Evolutionary conservation across 2,329 filamentous ascomycete genomes (phyloP).

Genomic region (Microsporum ferrugineum): DNA sequence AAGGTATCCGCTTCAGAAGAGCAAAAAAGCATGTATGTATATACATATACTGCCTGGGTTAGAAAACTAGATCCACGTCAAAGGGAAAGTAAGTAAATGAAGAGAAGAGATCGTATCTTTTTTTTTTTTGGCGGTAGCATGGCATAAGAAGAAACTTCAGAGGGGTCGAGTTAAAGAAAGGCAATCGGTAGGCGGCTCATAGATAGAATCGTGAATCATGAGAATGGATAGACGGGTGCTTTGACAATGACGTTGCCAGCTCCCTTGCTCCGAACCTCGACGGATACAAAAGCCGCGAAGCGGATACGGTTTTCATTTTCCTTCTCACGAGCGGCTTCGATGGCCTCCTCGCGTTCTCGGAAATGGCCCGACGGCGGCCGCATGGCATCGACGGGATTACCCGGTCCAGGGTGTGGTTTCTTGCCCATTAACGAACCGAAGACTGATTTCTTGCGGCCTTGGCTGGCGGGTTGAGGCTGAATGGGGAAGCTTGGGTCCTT

Average conservation of each 20-base stretch:
- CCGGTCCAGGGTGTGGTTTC: slow-evolving; percentile 19
- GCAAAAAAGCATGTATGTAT: neutral
- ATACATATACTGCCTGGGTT: neutral
- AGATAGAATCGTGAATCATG: slow-evolving; percentile 17
- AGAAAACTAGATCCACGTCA: neutral
- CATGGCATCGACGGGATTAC: neutral
- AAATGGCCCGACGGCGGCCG: slow-evolving; percentile 5
- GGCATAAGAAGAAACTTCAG: neutral
- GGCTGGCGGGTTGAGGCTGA: slow-evolving; percentile 14
- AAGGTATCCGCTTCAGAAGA: neutral
- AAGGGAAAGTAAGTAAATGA: neutral
- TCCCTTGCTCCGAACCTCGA: slow-evolving; percentile 60
- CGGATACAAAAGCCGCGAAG: slow-evolving; percentile 61
- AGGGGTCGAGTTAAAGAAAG: neutral
- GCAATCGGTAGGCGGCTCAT: neutral
- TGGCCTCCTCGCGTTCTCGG: slow-evolving; percentile 11
- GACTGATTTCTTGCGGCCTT: slow-evolving; percentile 32
- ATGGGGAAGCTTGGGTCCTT: slow-evolving; percentile 10
- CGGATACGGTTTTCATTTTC: slow-evolving; percentile 44
- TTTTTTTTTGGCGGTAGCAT: neutral
- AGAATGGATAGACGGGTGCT: slow-evolving; percentile 53
- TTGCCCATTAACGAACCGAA: slow-evolving; percentile 33
- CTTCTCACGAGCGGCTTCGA: slow-evolving; percentile 4
- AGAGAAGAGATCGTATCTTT: neutral
- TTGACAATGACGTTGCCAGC: slow-evolving; percentile 56